These are phyloP conservation scores for Metschnikowia reukaufii DNA, from an alignment of 805 yeast genomes.

Conservation along the genomic window DNA sequence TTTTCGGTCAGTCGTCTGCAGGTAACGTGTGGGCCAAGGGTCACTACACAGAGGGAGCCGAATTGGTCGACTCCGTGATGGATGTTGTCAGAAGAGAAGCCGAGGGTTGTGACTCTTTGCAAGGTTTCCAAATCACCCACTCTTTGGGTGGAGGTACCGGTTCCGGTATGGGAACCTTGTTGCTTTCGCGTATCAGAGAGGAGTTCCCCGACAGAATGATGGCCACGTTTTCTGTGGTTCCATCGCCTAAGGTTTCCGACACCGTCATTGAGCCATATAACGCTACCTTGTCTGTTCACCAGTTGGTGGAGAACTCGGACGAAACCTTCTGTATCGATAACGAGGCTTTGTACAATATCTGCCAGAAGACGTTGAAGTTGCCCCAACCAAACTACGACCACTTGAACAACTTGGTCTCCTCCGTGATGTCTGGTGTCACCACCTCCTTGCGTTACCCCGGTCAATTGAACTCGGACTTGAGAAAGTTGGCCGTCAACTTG, in stretches of 20 bases:
- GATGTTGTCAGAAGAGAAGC: slow-evolving; percentile 93
- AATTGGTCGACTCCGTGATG: slow-evolving; percentile 83
- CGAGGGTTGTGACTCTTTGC: slow-evolving; percentile 87
- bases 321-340: slow-evolving; percentile 95
- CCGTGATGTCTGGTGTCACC: slow-evolving; percentile 94
- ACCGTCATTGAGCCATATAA: slow-evolving; percentile 96
- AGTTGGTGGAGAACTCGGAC: slow-evolving; percentile 85
- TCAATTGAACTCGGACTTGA: slow-evolving; percentile 87
- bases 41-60: slow-evolving; percentile 96
- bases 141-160: slow-evolving; percentile 83
- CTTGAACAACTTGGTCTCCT: slow-evolving; percentile 77
- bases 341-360: slow-evolving; percentile 88
- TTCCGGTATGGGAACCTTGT: slow-evolving; percentile 92
- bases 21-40: slow-evolving; percentile 98
- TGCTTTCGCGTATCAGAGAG: slow-evolving; percentile 82
- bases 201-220: slow-evolving; percentile 95
- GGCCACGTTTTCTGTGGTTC: slow-evolving; percentile 92
- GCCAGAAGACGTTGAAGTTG: slow-evolving; percentile 81
- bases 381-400: slow-evolving; percentile 77
- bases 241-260: slow-evolving; percentile 87
- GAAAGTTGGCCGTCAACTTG: slow-evolving; percentile 90
- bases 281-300: slow-evolving; percentile 87
- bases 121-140: slow-evolving; percentile 84
- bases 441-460: slow-evolving; percentile 94
- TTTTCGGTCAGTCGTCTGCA: slow-evolving; percentile 88